Percentiles rank a stretch among this genome's conserved stretches.
phyloP scores from a whole-genome alignment of 1,284 basidiomycete species.

The Coniferiporia sulphurascens region DNA sequence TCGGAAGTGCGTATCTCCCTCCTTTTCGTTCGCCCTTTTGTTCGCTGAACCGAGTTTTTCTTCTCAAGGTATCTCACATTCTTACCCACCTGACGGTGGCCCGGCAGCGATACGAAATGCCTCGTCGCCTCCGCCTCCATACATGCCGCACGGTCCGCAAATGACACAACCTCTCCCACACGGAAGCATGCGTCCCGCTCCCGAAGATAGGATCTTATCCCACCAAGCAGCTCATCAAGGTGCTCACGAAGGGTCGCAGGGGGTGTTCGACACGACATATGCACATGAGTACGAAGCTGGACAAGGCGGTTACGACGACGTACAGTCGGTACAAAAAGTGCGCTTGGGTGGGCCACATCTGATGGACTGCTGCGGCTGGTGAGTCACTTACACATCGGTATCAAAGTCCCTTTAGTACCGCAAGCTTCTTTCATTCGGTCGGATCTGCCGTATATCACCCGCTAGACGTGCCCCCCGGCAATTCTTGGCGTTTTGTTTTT shows the following conservation, averaged over 20 bases:
- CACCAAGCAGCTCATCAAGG: no score
- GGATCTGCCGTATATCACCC: no score
- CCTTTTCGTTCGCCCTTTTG: neutral
- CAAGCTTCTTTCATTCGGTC: no score
- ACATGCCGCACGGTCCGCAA: neutral
- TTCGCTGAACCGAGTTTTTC: neutral
- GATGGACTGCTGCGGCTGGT: neutral
- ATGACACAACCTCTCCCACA: neutral
- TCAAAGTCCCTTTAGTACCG: no score
- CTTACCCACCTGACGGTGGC: neutral
- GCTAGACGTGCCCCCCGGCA: no score
- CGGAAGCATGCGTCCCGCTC: neutral
- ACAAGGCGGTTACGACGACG: neutral
- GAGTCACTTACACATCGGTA: neutral
- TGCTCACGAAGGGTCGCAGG: no score
- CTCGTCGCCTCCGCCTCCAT: neutral
- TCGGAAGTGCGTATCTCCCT: neutral
- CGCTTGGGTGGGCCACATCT: neutral
- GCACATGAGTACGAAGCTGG: neutral
- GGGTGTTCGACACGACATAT: no score
- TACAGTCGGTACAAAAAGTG: neutral
- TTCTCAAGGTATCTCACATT: neutral
- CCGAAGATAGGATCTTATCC: no score
- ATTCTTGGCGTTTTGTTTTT: no score
- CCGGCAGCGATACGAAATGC: neutral